Evolutionary conservation across 306 rosid genomes (phyloP).

Genomic region (Astragalus glycyphyllos): DNA sequence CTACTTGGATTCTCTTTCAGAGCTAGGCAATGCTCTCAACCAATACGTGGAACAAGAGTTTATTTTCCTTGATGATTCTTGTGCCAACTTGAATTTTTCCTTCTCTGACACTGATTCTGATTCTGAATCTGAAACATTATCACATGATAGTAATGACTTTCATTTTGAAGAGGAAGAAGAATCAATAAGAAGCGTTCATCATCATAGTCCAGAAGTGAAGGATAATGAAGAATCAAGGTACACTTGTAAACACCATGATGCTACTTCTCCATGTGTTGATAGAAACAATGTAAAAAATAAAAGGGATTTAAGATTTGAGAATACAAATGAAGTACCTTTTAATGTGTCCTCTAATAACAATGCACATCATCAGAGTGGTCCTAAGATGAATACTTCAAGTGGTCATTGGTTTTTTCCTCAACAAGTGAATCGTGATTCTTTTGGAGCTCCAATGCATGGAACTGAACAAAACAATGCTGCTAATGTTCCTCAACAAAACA

Average conservation of each 20-base stretch:
- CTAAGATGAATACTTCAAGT: slow-evolving; percentile 17
- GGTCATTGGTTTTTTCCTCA: slow-evolving; percentile 4
- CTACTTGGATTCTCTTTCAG: slow-evolving; percentile 43
- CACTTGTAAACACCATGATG: slow-evolving; percentile 1
- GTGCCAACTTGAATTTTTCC: slow-evolving; percentile 22
- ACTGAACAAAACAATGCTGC: slow-evolving; percentile 6
- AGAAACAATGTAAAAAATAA: neutral
- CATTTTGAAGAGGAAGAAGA: slow-evolving; percentile 22
- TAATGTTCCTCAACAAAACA: slow-evolving; percentile 8
- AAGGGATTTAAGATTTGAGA: slow-evolving; percentile 9
- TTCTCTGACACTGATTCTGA: slow-evolving; percentile 24
- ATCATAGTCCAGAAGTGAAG: neutral
- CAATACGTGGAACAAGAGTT: slow-evolving; percentile 44
- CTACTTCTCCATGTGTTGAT: neutral
- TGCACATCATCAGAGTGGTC: neutral
- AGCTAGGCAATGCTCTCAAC: slow-evolving; percentile 43
- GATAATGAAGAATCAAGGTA: neutral
- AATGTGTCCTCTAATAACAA: neutral
- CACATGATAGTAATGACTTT: neutral
- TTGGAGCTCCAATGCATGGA: neutral
- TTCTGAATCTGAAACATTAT: slow-evolving; percentile 8
- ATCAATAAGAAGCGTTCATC: neutral
- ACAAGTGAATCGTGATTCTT: too few relatives aligned
- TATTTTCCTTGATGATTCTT: slow-evolving; percentile 6
- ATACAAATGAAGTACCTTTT: slow-evolving; percentile 1